Base-by-base conservation (phyloP, 176 grass and related monocot genomes). In the Eleusine indica region DNA sequence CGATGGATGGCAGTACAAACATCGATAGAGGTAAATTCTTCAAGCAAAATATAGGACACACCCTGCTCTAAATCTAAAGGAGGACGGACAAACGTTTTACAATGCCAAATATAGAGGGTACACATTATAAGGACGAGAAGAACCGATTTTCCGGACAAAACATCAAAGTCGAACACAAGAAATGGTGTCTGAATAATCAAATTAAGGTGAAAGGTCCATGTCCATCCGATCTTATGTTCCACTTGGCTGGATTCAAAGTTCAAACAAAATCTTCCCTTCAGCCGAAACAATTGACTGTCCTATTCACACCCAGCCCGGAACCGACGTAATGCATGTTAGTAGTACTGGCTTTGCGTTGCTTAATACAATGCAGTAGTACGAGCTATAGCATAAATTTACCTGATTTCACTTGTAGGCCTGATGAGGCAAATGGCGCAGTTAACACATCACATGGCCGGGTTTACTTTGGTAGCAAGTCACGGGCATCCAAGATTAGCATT, bases 241-340 rank as follows among this genome's bases (percentile, higher is more conserved):
- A 48, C 46, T 13, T 38, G 10, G 9, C 61, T 17, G 46, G 41
- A 38, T 68, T 51, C 43, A 39, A 35, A 47, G 41, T 68, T 38
- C 28, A 53, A 21, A 47, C 60, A 64, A 47, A 21, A 37, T 32
- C 40, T 74, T 35, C 29, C 18, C n/a, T 22, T 53, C 57, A 63
- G 82, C 77, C 82, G 82, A 76, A 85, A 64, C 74, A 19, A 30
- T 85, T 80, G 87, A 84, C 70, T 67, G 15, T 73, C 37, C 60
- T 53, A 11, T 21, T 78, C 66, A 51, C 41, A 63, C 53, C 19
- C 21, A 17, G 57, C 65, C 65, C 35, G 78, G 66, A 70, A 28
- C 78, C 66, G 12, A 65, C 48, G 35, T 35, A 9, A 39, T 53
- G 49, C 38, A 68, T 68, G 46, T 39, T 68, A 52, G 41, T 14